These are phyloP conservation scores for Candida anutae DNA, from an alignment of 1,139 yeast species.

Conservation along the genomic window DNA sequence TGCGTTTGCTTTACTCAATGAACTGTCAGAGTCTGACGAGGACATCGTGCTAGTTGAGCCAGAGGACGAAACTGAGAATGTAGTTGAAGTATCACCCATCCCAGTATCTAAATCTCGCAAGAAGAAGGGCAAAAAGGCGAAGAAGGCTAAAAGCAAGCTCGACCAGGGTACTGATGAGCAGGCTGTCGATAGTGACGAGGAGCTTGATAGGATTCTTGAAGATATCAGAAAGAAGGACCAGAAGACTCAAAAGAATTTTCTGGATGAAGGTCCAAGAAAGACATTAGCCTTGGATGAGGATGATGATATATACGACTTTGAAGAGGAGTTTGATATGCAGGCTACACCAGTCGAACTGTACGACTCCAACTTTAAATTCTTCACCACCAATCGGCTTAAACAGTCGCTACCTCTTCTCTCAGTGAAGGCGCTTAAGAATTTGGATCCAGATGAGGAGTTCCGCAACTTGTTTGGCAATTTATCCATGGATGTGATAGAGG, in stretches of 20 bases:
- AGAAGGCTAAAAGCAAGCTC: conserved; percentile 9
- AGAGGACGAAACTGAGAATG: conserved; percentile 8
- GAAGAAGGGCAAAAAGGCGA: conserved; percentile 13
- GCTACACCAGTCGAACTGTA: conserved; percentile 27
- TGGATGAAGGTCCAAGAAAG: too few species aligned
- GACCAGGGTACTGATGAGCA: conserved; percentile 3
- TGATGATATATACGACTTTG: conserved; percentile 23
- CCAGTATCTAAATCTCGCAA: too few species aligned
- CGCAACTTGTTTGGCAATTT: conserved; percentile 66
- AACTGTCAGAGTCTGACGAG: conserved; percentile 13
- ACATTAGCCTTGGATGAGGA: conserved; percentile 5
- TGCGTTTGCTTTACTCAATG: conserved; percentile 47
- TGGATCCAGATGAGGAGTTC: conserved; percentile 79
- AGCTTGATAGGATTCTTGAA: conserved; percentile 31
- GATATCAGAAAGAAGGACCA: conserved; percentile 28
- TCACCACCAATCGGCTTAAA: conserved; percentile 36
- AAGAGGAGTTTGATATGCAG: conserved; percentile 23
- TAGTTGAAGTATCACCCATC: conserved; percentile 4
- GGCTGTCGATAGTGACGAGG: conserved; percentile 28
- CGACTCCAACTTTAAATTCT: conserved; percentile 37
- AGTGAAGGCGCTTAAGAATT: conserved; percentile 40
- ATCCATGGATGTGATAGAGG: conserved; percentile 60
- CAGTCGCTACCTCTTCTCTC: conserved; percentile 33
- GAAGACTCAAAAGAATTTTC: conserved; percentile 4
- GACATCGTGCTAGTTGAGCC: conserved; percentile 9